Evolutionary conservation across 73 alveolate genomes (phyloP), one percentile per base, ranked within the genome.

Genomic region (Paramecium octaurelia): DNA sequence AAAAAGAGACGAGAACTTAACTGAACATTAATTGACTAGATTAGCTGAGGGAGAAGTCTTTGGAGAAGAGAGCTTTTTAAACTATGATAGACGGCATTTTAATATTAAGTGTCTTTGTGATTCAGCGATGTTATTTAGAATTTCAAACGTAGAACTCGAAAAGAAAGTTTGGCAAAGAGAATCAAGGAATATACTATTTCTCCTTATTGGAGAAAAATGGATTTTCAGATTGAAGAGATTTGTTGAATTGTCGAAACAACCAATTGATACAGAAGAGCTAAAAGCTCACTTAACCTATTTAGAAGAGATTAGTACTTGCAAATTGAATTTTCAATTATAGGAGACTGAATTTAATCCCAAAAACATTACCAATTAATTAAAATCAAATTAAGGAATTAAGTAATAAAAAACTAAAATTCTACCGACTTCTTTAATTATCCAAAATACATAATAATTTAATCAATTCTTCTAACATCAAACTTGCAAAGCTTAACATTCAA

Each of bases 121-220:
- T 34, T 64, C 84, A 8, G 42, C 84, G 3, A 34, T 34, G 50
- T 12, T 64, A 12, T 64, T 64, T 34, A 10, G 84, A 64, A 64
- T 64, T 27, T 64, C 84, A 11, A 64, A 31, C 10, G 50, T 64
- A 8, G 84, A 64, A 31, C 3, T 64, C 12, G 84, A 64, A 11
- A 64, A 64, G 31, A 64, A 64, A 64, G 84, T 64, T 64, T 64
- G 44, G 84, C 29, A 64, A 64, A 64, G 84, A 27, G 84, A 64
- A 3, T 64, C 84, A 31, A 27, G 84, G 12, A 23, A 64, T 2
- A 64, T 64, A 20, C 7, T 64, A 64, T 64, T 64, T 24, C 42
- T 31, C 8, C 24, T 64, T 12, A 64, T 64, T 64, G 84, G 84
- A 54, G 69, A 64, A 24, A 64, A 64, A 64, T 64, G 46, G 46